Evolutionary conservation across 2,329 filamentous ascomycete species (phyloP), one percentile per base, ranked within the genome.

Genomic region (Monilinia aucupariae): DNA sequence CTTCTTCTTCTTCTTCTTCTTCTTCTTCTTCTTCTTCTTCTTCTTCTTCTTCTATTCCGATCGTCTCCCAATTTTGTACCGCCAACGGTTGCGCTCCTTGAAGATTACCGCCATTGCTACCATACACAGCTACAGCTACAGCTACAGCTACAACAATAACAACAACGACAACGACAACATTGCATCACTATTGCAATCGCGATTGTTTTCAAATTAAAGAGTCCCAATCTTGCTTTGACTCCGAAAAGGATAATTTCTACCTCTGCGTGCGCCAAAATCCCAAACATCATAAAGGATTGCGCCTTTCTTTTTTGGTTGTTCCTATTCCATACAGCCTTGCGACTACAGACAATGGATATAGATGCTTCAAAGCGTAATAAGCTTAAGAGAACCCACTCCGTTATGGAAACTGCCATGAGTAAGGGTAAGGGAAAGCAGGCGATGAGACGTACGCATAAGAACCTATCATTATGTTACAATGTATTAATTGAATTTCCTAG

Each of bases 311-410:
- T 34, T 13, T 55, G 43, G 39, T 39, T 45, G 15, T 45, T 45
- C 13, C 22, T n/a, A 32, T 27, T 41, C 9, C 5, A 39, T 39
- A 27, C 15, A 15, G 54, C 54, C 25, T 32, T 32, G 54, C 41
- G 43, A 17, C 30, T 17, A 12, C 25, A 25, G 20, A 13, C 49
- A 37, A 61, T 58, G 53, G 22, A 55, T 47, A 62, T n/a, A 25
- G 39, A 69, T 45, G 49, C 65, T 32, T 61, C 67, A 47, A 72
- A 71, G 60, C 70, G 69, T 34, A 64, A 69, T 17, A 71, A 69
- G 62, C 66, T 65, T 15, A 66, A 58, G 63, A 65, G 67, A 51
- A 34, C 41, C 20, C 55, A 10, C 20, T 10, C 53, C 43, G 50
- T 45, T 2, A 64, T 63, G 63, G 62, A 64, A 37, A 27, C 22